phyloP scores from a whole-genome alignment of 148 eudicot species.

The Suaeda aralocaspica region DNA sequence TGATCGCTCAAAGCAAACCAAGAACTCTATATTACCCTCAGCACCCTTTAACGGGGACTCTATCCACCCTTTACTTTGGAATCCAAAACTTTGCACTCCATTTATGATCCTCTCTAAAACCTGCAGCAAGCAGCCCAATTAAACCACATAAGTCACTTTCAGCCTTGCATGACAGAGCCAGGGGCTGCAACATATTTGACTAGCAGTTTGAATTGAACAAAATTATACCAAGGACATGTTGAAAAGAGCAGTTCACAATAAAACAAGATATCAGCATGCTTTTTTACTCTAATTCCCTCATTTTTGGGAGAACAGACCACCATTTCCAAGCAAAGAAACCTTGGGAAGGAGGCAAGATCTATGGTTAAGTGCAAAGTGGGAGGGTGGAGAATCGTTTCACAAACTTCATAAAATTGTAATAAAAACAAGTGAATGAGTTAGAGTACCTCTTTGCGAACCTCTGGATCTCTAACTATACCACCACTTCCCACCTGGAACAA shows the following conservation, averaged over 20 bases:
- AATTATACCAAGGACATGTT: too few species aligned
- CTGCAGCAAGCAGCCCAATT: slow-evolving; percentile 30
- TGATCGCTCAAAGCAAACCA: slow-evolving; percentile 60
- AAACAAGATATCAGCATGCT: too few species aligned
- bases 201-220: too few species aligned
- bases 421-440: slow-evolving; percentile 1
- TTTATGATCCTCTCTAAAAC: slow-evolving; percentile 68
- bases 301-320: too few species aligned
- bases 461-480: slow-evolving; percentile 90
- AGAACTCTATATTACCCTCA: slow-evolving; percentile 80
- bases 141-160: not conserved
- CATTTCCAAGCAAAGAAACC: too few species aligned
- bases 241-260: too few species aligned
- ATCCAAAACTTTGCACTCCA: slow-evolving; percentile 70
- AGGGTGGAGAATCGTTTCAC: not conserved
- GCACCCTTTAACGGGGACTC: slow-evolving; percentile 95
- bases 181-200: not conserved
- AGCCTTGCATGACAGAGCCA: not conserved
- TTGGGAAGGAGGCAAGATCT: too few species aligned
- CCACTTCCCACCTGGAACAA: slow-evolving; percentile 85
- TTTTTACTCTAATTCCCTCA: too few species aligned
- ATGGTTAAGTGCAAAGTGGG: too few species aligned
- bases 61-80: slow-evolving; percentile 73
- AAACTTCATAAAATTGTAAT: not conserved
- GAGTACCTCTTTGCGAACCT: slow-evolving; percentile 79